Evolutionary conservation across 164 flowering plant species (phyloP).

Genomic region (Sedum album): DNA sequence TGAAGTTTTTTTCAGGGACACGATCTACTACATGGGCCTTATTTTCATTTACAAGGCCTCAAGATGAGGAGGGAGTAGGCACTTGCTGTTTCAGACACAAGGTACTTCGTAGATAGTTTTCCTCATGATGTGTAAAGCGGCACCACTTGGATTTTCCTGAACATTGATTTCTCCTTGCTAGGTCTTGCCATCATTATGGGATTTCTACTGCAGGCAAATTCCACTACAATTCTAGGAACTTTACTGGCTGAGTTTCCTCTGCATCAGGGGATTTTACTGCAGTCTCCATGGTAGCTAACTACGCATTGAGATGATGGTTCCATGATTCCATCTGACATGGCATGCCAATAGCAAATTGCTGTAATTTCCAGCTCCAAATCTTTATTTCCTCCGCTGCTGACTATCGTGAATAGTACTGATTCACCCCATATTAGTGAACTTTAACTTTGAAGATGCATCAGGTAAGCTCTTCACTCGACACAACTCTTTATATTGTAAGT

Average conservation of each 20-base stretch:
- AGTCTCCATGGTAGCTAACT: too few relatives aligned
- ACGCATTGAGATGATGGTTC: too few relatives aligned
- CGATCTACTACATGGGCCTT: conserved; percentile 92
- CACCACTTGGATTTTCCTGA: too few relatives aligned
- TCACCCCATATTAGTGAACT: not conserved
- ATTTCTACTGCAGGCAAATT: too few relatives aligned
- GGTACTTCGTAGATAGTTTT: too few relatives aligned
- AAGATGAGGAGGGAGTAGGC: conserved; percentile 33
- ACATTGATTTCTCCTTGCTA: too few relatives aligned
- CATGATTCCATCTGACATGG: not conserved
- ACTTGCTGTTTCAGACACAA: too few relatives aligned
- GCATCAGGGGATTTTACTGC: too few relatives aligned
- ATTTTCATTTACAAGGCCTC: conserved; percentile 75
- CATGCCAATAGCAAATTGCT: not conserved
- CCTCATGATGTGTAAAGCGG: conserved; percentile 20
- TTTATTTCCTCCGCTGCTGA: not conserved
- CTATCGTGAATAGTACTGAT: not conserved
- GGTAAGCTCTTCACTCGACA: not conserved
- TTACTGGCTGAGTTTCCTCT: too few relatives aligned
- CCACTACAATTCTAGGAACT: too few relatives aligned
- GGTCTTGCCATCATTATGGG: too few relatives aligned
- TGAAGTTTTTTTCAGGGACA: conserved; percentile 91
- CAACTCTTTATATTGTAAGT: too few relatives aligned
- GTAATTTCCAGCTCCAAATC: not conserved
- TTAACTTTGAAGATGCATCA: not conserved